phyloP scores from a whole-genome alignment of 2,329 filamentous ascomycete species.

The Dactylellina drechsleri region DNA sequence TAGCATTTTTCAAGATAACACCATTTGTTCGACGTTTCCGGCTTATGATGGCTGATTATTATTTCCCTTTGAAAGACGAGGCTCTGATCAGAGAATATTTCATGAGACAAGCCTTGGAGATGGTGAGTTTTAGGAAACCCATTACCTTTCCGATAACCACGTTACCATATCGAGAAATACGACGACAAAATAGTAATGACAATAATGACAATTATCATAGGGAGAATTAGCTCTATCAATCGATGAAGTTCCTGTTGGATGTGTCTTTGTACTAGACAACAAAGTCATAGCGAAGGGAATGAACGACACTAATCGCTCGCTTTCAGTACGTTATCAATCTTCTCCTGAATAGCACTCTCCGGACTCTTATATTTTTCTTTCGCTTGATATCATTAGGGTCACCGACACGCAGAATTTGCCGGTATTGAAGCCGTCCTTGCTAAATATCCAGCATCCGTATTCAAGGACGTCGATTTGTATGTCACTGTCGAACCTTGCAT shows the following conservation, averaged over 20 bases:
- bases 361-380: background rate
- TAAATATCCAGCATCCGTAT: conserved; percentile 73
- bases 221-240: conserved; percentile 83
- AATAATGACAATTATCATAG: conserved; percentile 64
- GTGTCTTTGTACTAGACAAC: conserved; percentile 84
- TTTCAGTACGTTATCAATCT: conserved; percentile 61
- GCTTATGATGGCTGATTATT: conserved; percentile 37
- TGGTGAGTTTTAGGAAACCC: conserved; percentile 68
- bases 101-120: conserved; percentile 85
- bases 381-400: conserved; percentile 71
- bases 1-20: conserved; percentile 35
- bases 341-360: background rate
- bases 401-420: conserved; percentile 94
- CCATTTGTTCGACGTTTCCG: conserved; percentile 10
- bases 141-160: conserved; percentile 3
- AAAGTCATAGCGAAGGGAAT: conserved; percentile 87
- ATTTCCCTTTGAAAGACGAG: conserved; percentile 59
- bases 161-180: no score
- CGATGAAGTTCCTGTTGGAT: conserved; percentile 96
- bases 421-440: conserved; percentile 76
- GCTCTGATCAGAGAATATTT: conserved; percentile 68
- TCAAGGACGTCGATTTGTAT: conserved; percentile 82
- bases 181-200: background rate
- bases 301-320: conserved; percentile 94
- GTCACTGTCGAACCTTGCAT: conserved; percentile 98